phyloP scores from a whole-genome alignment of 2,329 filamentous ascomycete species.

The Huntiella bhutanensis region DNA sequence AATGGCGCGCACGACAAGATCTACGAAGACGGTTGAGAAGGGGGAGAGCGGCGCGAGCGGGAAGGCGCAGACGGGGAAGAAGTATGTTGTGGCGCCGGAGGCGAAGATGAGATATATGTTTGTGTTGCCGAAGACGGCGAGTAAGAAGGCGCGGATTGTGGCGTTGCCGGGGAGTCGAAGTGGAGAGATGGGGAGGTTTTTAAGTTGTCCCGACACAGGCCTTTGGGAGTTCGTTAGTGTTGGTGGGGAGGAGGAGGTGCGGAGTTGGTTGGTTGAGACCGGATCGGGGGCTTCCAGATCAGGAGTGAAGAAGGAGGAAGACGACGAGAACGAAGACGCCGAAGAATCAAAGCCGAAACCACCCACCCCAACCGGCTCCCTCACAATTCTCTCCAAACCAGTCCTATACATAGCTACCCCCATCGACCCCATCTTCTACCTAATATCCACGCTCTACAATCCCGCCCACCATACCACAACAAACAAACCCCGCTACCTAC shows the following conservation, averaged over 20 bases:
- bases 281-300: slow-evolving; percentile 1
- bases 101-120: slow-evolving; percentile 35
- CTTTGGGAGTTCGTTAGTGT: slow-evolving; percentile 45
- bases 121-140: slow-evolving; percentile 38
- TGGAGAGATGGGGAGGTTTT: no score
- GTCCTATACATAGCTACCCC: slow-evolving; percentile 70
- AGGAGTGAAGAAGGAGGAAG: neutral
- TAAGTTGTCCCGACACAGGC: slow-evolving; percentile 41
- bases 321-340: neutral
- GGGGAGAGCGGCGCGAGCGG: no score
- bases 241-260: slow-evolving; percentile 32
- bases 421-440: slow-evolving; percentile 67
- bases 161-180: slow-evolving; percentile 24
- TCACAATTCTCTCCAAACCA: slow-evolving; percentile 24
- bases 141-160: slow-evolving; percentile 35
- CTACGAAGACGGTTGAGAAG: slow-evolving; percentile 20
- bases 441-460: slow-evolving; percentile 49
- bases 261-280: slow-evolving; percentile 40
- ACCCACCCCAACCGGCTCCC: slow-evolving; percentile 2
- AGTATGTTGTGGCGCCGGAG: slow-evolving; percentile 23
- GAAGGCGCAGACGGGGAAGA: slow-evolving; percentile 13
- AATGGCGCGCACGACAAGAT: slow-evolving; percentile 32
- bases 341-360: neutral
- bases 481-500: slow-evolving; percentile 45
- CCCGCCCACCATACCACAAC: slow-evolving; percentile 19